phyloP scores from a whole-genome alignment of 2,329 filamentous ascomycete species.

The Hirsutella rhossiliensis region DNA sequence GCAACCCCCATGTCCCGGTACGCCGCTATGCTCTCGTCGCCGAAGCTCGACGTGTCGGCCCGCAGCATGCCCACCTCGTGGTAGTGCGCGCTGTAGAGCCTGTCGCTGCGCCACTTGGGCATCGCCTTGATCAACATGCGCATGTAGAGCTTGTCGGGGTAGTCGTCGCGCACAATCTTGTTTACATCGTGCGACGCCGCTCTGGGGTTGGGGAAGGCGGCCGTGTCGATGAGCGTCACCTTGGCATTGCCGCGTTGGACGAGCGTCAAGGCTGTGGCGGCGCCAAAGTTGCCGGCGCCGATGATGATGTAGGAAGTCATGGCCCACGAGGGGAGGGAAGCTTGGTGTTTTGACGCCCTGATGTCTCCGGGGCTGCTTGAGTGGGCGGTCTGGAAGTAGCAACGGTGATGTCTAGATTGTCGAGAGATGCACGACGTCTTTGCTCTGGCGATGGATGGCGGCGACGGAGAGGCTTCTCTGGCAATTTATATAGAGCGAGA shows the following conservation, averaged over 20 bases:
- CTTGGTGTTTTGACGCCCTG: not conserved
- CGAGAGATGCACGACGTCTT: too few relatives aligned
- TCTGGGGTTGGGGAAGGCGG: constrained; percentile 22
- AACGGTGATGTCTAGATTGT: too few relatives aligned
- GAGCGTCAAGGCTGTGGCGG: constrained; percentile 26
- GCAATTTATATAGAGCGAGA: too few relatives aligned
- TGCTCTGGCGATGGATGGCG: too few relatives aligned
- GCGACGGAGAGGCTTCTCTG: too few relatives aligned
- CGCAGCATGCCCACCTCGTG: constrained; percentile 45
- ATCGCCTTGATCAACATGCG: constrained; percentile 26
- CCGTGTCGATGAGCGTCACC: constrained; percentile 24
- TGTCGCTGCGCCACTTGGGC: constrained; percentile 26
- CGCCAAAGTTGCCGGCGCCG: constrained; percentile 31
- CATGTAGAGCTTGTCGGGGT: constrained; percentile 27
- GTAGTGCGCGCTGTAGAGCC: constrained; percentile 40
- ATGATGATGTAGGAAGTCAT: constrained; percentile 21
- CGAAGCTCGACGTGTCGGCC: constrained; percentile 28
- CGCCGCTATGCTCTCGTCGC: constrained; percentile 27
- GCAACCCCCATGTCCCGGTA: constrained; percentile 23
- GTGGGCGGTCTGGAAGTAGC: not conserved
- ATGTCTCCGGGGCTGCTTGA: not conserved
- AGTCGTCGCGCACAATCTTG: constrained; percentile 31
- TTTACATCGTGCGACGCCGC: constrained; percentile 34
- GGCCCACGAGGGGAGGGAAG: not conserved
- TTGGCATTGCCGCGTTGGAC: constrained; percentile 14